Percentiles rank a stretch among this genome's conserved stretches.
These are phyloP conservation scores for Tetracladium marchalianum DNA, from an alignment of 495 filamentous ascomycete genomes.

Conservation along the genomic window DNA sequence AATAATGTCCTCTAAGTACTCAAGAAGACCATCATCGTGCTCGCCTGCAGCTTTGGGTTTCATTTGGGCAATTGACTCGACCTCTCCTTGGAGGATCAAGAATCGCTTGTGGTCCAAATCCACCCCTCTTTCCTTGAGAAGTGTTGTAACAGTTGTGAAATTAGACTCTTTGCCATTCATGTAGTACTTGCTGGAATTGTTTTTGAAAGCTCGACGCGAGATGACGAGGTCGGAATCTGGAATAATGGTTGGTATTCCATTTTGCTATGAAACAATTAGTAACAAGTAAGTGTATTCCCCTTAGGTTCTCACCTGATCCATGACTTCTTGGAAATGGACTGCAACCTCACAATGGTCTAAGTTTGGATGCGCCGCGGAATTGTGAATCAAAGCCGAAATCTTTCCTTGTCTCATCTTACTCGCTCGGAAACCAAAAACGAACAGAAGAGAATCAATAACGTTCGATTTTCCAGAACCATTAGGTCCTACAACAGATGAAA, in stretches of 20 bases:
- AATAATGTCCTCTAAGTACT: conserved; percentile 98
- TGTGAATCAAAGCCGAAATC: conserved; percentile 94
- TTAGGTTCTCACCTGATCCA: conserved; percentile 46
- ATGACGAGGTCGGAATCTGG: conserved; percentile 78
- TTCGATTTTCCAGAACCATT: conserved; percentile 99
- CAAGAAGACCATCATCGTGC: conserved; percentile 89
- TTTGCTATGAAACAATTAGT: conserved; percentile 34
- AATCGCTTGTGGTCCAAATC: conserved; percentile 98
- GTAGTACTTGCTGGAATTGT: conserved; percentile 95
- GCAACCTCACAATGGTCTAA: conserved; percentile 88
- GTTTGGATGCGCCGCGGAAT: conserved; percentile 77
- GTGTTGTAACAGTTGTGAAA: conserved; percentile 79
- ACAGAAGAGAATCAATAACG: conserved; percentile 94
- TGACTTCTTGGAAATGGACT: conserved; percentile 90
- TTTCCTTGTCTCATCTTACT: conserved; percentile 99
- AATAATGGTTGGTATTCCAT: conserved; percentile 60
- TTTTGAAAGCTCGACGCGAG: conserved; percentile 91
- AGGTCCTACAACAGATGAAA: conserved; percentile 96
- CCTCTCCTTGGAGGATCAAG: conserved; percentile 92
- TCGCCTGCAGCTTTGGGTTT: conserved; percentile 91
- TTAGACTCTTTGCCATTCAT: conserved; percentile 83
- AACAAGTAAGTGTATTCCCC: conserved; percentile 19
- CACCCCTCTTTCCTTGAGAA: conserved; percentile 82
- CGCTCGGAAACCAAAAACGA: conserved; percentile 95
- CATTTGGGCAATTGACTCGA: conserved; percentile 98